Evolutionary conservation across 805 yeast species (phyloP).

Genomic region (Alloascoidea africana): DNA sequence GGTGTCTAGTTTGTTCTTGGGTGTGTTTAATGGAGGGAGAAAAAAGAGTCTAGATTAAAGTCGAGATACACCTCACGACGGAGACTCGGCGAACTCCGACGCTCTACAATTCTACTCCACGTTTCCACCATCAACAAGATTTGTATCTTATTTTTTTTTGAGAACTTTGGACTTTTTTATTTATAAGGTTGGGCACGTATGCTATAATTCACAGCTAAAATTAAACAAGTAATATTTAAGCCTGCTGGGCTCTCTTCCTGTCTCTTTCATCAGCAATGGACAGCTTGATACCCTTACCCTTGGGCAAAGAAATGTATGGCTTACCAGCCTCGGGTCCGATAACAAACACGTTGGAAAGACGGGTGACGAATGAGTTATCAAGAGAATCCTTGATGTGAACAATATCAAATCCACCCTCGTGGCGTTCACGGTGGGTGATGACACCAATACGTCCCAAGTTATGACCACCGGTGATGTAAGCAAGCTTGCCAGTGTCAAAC

Average conservation of each 20-base stretch:
- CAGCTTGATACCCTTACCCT: slow-evolving; percentile 98
- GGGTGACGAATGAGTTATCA: slow-evolving; percentile 92
- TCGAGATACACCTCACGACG: too few relatives aligned
- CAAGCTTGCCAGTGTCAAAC: slow-evolving; percentile 86
- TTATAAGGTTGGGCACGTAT: too few relatives aligned
- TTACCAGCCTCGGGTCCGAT: slow-evolving; percentile 84
- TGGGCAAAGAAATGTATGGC: slow-evolving; percentile 90
- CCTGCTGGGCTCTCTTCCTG: slow-evolving; percentile 71
- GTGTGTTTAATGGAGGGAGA: too few relatives aligned
- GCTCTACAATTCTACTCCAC: too few relatives aligned
- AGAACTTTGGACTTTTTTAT: too few relatives aligned
- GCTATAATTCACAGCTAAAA: too few relatives aligned
- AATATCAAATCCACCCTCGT: slow-evolving; percentile 96
- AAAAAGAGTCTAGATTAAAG: too few relatives aligned
- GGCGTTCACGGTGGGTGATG: slow-evolving; percentile 91
- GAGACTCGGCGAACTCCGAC: too few relatives aligned
- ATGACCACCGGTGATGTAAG: slow-evolving; percentile 95
- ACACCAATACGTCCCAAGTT: slow-evolving; percentile 97
- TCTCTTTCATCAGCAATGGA: slow-evolving; percentile 95
- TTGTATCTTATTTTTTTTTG: too few relatives aligned
- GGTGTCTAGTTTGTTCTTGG: too few relatives aligned
- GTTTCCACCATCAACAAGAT: too few relatives aligned
- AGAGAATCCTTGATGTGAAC: slow-evolving; percentile 92
- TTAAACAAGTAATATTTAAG: too few relatives aligned
- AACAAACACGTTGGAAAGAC: slow-evolving; percentile 85